Percentiles rank a stretch among this genome's conserved stretches.
These are phyloP conservation scores for Exsudoporus frostii DNA, from an alignment of 768 basidiomycete genomes.

Conservation along the genomic window DNA sequence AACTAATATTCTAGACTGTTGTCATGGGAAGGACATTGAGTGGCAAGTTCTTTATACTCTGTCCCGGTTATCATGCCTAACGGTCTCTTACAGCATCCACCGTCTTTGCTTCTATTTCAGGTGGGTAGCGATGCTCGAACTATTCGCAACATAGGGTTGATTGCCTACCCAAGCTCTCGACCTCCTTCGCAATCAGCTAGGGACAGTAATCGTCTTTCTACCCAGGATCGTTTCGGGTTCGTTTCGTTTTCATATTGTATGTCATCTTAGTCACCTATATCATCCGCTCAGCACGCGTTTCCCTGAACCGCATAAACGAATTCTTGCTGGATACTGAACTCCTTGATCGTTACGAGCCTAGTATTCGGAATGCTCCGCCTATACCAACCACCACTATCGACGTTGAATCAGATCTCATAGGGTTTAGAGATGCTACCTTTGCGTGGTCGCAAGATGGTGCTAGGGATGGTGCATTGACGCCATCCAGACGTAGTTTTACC, in stretches of 20 bases:
- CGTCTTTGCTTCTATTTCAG: constrained; percentile 2
- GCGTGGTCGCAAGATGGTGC: not conserved
- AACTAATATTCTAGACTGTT: not conserved
- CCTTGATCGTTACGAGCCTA: not conserved
- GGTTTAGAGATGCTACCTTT: constrained; percentile 1
- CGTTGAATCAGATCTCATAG: not conserved
- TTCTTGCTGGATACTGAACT: constrained; percentile 1
- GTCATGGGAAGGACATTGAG: not conserved
- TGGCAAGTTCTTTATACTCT: not conserved
- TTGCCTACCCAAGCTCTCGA: not conserved
- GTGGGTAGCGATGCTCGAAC: not conserved
- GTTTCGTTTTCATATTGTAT: not conserved
- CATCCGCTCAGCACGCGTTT: not conserved
- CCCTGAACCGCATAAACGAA: constrained; percentile 3
- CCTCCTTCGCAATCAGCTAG: not conserved
- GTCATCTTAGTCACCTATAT: no score
- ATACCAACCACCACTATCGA: not conserved
- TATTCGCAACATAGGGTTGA: not conserved
- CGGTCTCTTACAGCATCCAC: not conserved
- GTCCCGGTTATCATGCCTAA: not conserved
- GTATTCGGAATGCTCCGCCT: not conserved
- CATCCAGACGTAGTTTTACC: not conserved
- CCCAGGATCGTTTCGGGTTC: not conserved
- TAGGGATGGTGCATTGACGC: not conserved
- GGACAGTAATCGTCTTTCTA: not conserved